Evolutionary conservation across 257 asterid genomes (phyloP), one percentile per base, ranked within the genome.

Genomic region (Rubia yunnanensis): DNA sequence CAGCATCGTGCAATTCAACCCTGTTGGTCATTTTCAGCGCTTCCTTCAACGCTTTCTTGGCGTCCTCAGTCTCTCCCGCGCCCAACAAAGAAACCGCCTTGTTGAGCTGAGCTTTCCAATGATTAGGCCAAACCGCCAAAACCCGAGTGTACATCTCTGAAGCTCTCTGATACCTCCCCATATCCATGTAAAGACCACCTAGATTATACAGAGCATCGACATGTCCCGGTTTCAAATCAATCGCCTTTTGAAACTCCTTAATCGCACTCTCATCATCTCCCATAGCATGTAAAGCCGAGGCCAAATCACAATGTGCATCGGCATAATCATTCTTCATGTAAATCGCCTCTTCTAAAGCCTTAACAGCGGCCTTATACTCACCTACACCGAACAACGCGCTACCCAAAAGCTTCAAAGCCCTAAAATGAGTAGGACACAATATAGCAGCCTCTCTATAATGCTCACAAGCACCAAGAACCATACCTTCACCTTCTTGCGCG

Each of bases 391-490:
- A 90, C 26, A 94, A 82, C 30, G 99, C 99, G 77, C 99, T 90
- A n/a, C 99, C 99, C 77, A 94, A 71, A 50, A 88, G 89, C 85
- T 94, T 94, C 87, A 94, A 73, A 30, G 98, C 99, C 69, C 99
- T 78, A 62, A 86, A 90, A 83, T 94, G 98, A 72, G 98, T 94
- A 18, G 99, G 99, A 64, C 96, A 94, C 64, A 94, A 74, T 63
- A 94, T 94, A 54, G 99, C 99, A 80, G 99, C 99, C 63, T 94
- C 99, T 68, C 99, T 83, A 68, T 94, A 94, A 88, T 90, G 98
- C 83, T 94, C 99, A 77, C 99, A 94, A 76, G 99, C 91, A 84
- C 96, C 70, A 39, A 94, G 84, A 71, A 90, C 87, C 97, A 94
- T 88, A 55, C 99, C 99, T 84, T 94, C 95, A 17, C 92, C 96